Evolutionary conservation across 306 rosid species (phyloP).

Genomic region (Malus asiatica): DNA sequence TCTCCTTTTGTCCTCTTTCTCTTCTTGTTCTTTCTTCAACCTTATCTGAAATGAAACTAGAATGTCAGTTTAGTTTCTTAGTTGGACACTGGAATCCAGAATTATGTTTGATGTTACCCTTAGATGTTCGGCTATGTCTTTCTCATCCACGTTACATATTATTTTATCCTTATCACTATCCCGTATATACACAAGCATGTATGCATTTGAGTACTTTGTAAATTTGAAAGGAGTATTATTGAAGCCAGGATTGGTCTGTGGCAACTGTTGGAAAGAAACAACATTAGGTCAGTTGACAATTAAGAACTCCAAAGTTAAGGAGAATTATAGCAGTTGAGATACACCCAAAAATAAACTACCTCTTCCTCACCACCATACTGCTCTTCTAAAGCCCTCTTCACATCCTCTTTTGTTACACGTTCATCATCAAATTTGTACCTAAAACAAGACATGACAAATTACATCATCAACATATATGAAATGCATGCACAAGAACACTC

Average conservation of each 20-base stretch:
- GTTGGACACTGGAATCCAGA: neutral
- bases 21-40: constrained; percentile 84
- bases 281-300: constrained; percentile 8
- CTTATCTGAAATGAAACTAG: constrained; percentile 46
- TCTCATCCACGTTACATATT: constrained; percentile 81
- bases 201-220: constrained; percentile 85
- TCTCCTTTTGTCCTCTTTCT: constrained; percentile 74
- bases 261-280: constrained; percentile 47
- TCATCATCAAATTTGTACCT: constrained; percentile 95
- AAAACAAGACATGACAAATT: neutral
- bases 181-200: constrained; percentile 93
- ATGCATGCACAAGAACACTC: neutral
- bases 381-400: constrained; percentile 83
- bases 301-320: constrained; percentile 1
- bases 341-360: constrained; percentile 27
- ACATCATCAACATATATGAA: neutral
- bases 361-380: constrained; percentile 96
- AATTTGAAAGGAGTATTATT: constrained; percentile 82
- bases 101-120: constrained; percentile 34
- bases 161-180: constrained; percentile 86
- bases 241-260: constrained; percentile 81
- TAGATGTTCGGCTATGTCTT: constrained; percentile 79
- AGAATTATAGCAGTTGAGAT: neutral
- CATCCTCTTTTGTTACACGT: constrained; percentile 84
- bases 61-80: constrained; percentile 11